These are phyloP conservation scores for Russula olivacea DNA, from an alignment of 768 basidiomycete genomes.

Conservation along the genomic window DNA sequence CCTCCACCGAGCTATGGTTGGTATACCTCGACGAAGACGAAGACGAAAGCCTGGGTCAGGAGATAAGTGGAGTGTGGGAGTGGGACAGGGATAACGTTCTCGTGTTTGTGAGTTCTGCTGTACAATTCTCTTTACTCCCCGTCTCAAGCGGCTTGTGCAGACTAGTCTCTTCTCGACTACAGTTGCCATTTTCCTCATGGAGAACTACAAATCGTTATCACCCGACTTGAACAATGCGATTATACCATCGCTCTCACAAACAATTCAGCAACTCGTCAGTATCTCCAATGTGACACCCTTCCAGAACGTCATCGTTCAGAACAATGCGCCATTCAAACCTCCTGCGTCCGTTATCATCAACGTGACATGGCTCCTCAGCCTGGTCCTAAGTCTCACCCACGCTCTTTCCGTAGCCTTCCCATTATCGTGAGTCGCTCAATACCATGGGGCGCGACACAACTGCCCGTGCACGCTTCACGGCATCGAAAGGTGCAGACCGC, in stretches of 20 bases:
- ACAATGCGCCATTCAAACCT: background rate
- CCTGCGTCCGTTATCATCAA: conserved; percentile 11
- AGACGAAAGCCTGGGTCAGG: background rate
- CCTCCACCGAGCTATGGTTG: background rate
- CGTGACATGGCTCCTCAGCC: conserved; percentile 11
- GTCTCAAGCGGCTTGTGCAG: background rate
- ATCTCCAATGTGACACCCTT: conserved; percentile 1
- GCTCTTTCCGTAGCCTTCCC: conserved; percentile 1
- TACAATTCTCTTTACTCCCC: background rate
- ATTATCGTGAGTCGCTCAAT: background rate
- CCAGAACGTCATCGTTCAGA: background rate
- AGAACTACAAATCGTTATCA: conserved; percentile 1
- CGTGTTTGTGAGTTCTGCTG: conserved; percentile 1
- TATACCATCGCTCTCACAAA: background rate
- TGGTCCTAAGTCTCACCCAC: conserved; percentile 5
- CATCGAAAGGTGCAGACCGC: too few species aligned
- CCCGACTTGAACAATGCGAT: conserved; percentile 1
- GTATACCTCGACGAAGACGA: background rate
- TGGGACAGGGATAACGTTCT: background rate
- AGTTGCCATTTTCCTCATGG: conserved; percentile 7
- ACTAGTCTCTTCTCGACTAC: conserved; percentile 11
- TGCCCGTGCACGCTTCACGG: too few species aligned
- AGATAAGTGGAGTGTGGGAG: background rate
- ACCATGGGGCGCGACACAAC: too few species aligned
- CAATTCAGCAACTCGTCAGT: conserved; percentile 7